These are phyloP conservation scores for Gossypium ekmanianum DNA, from an alignment of 345 rosid species.

Conservation along the genomic window DNA sequence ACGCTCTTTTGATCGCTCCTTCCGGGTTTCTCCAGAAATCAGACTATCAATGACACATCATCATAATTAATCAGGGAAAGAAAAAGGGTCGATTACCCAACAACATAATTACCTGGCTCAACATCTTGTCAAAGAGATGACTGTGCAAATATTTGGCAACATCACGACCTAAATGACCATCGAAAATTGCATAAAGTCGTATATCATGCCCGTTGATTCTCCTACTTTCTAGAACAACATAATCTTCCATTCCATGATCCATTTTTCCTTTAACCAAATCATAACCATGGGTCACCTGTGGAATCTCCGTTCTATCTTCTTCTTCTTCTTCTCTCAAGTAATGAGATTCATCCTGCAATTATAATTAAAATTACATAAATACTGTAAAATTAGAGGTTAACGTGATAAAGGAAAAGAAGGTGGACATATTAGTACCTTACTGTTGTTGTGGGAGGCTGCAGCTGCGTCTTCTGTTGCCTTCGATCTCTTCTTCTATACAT, in stretches of 20 bases:
- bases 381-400: too few relatives aligned
- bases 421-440: not conserved
- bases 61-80: not conserved
- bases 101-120: constrained; percentile 33
- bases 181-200: constrained; percentile 51
- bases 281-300: constrained; percentile 36
- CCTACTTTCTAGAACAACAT: constrained; percentile 40
- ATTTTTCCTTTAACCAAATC: constrained; percentile 46
- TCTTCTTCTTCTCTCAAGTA: constrained; percentile 8
- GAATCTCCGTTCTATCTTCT: not conserved
- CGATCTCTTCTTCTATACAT: not conserved
- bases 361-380: not conserved
- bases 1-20: constrained; percentile 38
- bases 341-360: not conserved
- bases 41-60: constrained; percentile 16
- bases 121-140: constrained; percentile 44
- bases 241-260: constrained; percentile 59
- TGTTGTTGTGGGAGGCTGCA: not conserved
- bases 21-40: constrained; percentile 39
- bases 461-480: not conserved
- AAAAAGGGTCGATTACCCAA: too few relatives aligned
- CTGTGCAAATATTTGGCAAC: constrained; percentile 47
- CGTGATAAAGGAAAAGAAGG: too few relatives aligned
- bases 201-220: constrained; percentile 32
- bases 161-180: constrained; percentile 47